Conservation (phyloP, 2,329 filamentous ascomycete genomes). For the Lasiodiplodia theobromae region DNA sequence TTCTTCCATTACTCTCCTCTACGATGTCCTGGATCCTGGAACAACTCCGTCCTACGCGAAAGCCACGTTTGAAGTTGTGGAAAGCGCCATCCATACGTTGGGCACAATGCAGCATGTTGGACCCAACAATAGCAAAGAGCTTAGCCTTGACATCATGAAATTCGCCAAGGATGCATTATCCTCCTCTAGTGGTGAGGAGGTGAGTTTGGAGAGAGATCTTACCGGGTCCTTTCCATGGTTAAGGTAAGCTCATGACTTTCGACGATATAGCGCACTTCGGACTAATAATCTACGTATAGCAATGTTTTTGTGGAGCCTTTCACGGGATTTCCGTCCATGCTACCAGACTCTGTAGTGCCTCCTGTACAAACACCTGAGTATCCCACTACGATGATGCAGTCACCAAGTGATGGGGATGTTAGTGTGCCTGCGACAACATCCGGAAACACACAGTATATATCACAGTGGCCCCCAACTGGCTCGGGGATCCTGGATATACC, state of each 20-base stretch:
- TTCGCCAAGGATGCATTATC: slow-evolving; percentile 8
- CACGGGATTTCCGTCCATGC: background rate
- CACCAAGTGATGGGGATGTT: background rate
- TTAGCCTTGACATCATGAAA: slow-evolving; percentile 19
- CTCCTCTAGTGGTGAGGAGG: background rate
- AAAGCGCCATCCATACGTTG: background rate
- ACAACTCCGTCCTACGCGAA: background rate
- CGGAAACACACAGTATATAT: background rate
- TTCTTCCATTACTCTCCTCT: slow-evolving; percentile 1
- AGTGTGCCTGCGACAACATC: background rate
- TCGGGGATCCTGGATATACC: background rate
- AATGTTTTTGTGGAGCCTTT: slow-evolving; percentile 6
- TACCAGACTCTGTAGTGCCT: background rate
- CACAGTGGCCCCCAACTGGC: background rate
- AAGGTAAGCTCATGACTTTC: background rate
- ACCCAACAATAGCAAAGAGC: slow-evolving; percentile 5
- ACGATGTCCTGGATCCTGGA: slow-evolving; percentile 5
- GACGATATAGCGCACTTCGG: background rate
- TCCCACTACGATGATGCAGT: background rate
- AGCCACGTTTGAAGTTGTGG: slow-evolving; percentile 6
- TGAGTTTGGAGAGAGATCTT: background rate
- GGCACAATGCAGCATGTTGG: slow-evolving; percentile 8
- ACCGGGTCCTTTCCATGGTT: slow-evolving; percentile 7
- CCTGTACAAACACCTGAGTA: background rate
- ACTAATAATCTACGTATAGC: background rate